Evolutionary conservation across 1,284 basidiomycete genomes (phyloP).

Genomic region (Cryptococcus deneoformans): DNA sequence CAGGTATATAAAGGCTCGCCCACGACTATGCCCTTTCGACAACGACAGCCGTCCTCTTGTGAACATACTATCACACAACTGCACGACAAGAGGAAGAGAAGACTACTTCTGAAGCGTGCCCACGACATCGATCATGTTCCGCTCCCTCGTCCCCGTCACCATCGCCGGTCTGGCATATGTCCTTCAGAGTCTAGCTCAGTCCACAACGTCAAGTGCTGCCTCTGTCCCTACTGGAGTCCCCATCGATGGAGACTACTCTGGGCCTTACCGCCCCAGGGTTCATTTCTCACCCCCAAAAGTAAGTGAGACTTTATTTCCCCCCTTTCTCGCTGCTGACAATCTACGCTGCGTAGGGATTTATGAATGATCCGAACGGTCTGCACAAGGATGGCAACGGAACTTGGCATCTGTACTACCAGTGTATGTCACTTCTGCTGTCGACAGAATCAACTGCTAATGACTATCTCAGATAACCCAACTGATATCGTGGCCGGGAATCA

Average conservation of each 20-base stretch:
- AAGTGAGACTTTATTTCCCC: slow-evolving; percentile 1
- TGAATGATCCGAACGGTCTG: slow-evolving; percentile 53
- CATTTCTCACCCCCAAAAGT: slow-evolving; percentile 37
- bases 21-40: no score
- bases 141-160: not conserved
- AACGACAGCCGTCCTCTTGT: no score
- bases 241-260: slow-evolving; percentile 20
- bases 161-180: not conserved
- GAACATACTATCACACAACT: no score
- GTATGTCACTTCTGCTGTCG: slow-evolving; percentile 11
- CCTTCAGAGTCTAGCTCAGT: not conserved
- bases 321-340: not conserved
- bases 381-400: slow-evolving; percentile 46
- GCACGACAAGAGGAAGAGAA: no score
- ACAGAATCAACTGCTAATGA: not conserved
- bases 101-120: no score
- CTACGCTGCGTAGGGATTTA: slow-evolving; percentile 37
- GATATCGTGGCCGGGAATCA: slow-evolving; percentile 49
- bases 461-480: slow-evolving; percentile 41
- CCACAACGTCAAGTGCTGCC: slow-evolving; percentile 9
- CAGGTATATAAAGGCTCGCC: no score
- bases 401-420: slow-evolving; percentile 53
- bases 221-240: slow-evolving; percentile 5
- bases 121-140: no score
- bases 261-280: slow-evolving; percentile 25